Evolutionary conservation across 2,329 filamentous ascomycete genomes (phyloP).

Genomic region (Fusarium pininemorale): DNA sequence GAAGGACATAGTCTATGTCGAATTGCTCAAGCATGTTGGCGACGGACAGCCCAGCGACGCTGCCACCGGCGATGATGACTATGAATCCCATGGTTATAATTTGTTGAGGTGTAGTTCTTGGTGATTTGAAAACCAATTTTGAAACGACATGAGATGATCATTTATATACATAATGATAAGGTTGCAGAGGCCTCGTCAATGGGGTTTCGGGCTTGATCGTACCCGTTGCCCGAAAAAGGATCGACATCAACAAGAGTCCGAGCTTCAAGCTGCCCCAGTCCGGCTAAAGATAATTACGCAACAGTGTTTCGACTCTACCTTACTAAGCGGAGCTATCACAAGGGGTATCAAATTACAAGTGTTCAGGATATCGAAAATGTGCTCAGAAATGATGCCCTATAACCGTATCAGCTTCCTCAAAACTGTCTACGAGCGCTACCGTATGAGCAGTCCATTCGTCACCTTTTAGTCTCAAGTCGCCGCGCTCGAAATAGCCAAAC

Average conservation of each 20-base stretch:
- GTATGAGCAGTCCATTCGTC: background rate
- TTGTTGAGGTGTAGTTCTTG: background rate
- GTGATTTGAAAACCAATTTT: too few species aligned
- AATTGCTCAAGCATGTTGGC: slow-evolving; percentile 31
- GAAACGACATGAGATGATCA: fast-evolving
- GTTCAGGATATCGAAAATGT: background rate
- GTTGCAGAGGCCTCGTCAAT: background rate
- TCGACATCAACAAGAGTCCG: background rate
- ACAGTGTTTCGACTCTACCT: fast-evolving
- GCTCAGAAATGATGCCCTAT: background rate
- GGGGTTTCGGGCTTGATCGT: background rate
- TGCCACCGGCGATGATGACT: slow-evolving; percentile 19
- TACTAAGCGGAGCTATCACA: background rate
- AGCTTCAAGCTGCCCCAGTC: too few species aligned
- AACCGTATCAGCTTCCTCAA: background rate
- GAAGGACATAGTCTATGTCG: slow-evolving; percentile 58
- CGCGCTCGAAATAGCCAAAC: background rate
- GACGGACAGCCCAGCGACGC: slow-evolving; percentile 16
- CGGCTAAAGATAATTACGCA: fast-evolving
- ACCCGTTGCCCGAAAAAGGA: background rate
- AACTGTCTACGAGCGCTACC: fast-evolving
- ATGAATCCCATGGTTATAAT: background rate
- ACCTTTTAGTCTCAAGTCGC: fast-evolving
- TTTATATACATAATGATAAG: fast-evolving
- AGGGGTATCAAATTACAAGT: background rate